A percentile compares a stretch with the other conserved stretches of the same genome.
These are phyloP conservation scores for Irpex sp. DNA, from an alignment of 1,284 basidiomycete species.

Conservation along the genomic window DNA sequence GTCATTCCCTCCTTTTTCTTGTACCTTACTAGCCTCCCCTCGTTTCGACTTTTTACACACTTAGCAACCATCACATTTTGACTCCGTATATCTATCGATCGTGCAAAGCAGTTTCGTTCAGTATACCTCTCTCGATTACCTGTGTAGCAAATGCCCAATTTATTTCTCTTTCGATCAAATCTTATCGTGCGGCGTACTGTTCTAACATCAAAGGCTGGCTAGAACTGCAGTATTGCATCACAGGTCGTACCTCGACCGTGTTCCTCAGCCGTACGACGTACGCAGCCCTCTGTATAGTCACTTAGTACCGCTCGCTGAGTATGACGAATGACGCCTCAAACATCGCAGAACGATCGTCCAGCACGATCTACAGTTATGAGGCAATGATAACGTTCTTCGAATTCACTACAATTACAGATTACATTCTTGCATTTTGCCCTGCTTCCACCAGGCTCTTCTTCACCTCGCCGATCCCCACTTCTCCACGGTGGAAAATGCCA, in stretches of 20 bases:
- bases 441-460: slow-evolving; percentile 55
- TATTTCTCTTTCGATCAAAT: slow-evolving; percentile 2
- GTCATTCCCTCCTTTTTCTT: neutral
- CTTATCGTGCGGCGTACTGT: neutral
- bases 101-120: neutral
- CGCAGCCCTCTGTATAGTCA: too few relatives aligned
- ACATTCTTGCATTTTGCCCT: slow-evolving; percentile 49
- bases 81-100: neutral
- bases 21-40: neutral
- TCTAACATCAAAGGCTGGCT: too few relatives aligned
- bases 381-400: neutral
- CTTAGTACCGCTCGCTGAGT: too few relatives aligned
- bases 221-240: too few relatives aligned
- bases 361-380: neutral
- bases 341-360: neutral
- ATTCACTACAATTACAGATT: neutral
- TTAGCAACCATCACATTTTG: neutral
- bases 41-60: neutral
- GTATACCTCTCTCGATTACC: slow-evolving; percentile 1
- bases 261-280: too few relatives aligned
- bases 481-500: slow-evolving; percentile 94
- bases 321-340: too few relatives aligned
- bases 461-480: slow-evolving; percentile 75
- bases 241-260: too few relatives aligned
- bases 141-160: neutral